phyloP scores from a whole-genome alignment of 768 basidiomycete species.

The Paxillus ammoniavirescens region DNA sequence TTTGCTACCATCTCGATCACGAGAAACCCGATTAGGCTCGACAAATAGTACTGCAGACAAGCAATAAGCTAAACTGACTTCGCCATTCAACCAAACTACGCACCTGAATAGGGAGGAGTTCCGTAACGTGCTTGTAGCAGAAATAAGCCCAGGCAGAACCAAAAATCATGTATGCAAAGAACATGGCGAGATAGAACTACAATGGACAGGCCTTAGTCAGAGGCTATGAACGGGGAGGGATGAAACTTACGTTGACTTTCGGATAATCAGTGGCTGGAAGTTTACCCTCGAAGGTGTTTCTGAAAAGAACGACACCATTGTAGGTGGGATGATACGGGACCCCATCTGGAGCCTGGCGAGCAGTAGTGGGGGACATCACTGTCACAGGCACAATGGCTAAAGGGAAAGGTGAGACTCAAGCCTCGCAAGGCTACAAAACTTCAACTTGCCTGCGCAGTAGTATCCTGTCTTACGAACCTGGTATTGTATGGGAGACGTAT shows the following conservation, averaged over 20 bases:
- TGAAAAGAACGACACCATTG: conserved; percentile 77
- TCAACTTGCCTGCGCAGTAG: conserved; percentile 89
- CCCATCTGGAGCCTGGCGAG: conserved; percentile 44
- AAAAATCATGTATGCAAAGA: conserved; percentile 70
- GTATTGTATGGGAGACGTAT: conserved; percentile 78
- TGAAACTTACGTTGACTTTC: conserved; percentile 82
- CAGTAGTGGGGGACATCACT: conserved; percentile 43
- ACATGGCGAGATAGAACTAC: conserved; percentile 88
- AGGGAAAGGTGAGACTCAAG: conserved; percentile 1
- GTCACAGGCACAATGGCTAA: conserved; percentile 88
- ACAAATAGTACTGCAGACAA: conserved; percentile 75
- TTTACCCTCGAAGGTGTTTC: conserved; percentile 84
- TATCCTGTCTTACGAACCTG: conserved; percentile 85
- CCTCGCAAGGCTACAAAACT: not conserved
- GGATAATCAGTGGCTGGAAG: conserved; percentile 94
- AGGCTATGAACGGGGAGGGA: not conserved
- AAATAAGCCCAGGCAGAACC: conserved; percentile 79
- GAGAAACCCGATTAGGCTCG: conserved; percentile 81
- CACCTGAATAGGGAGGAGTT: conserved; percentile 88
- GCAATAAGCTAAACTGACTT: conserved; percentile 1
- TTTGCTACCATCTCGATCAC: conserved; percentile 94
- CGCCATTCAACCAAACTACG: conserved; percentile 10
- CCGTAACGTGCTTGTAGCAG: conserved; percentile 76
- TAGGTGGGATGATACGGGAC: conserved; percentile 74
- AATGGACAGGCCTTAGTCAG: not conserved